Conservation (phyloP, 495 filamentous ascomycete species). For the Penicillium pancosmium region DNA sequence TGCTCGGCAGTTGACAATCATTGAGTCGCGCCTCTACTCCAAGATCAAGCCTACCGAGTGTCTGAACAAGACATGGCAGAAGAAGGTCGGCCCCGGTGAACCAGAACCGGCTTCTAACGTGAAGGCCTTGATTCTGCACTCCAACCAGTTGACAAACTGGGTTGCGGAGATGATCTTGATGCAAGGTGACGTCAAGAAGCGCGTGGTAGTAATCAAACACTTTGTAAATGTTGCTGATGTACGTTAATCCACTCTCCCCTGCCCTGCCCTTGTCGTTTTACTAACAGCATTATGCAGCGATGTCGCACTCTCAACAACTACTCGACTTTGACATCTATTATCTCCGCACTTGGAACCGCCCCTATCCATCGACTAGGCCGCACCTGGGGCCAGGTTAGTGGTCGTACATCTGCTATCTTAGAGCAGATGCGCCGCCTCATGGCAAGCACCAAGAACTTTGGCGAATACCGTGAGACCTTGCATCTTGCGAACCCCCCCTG, state of each 20-base stretch:
- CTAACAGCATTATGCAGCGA: slow-evolving; percentile 61
- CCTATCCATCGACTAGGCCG: slow-evolving; percentile 91
- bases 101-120: slow-evolving; percentile 92
- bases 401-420: slow-evolving; percentile 73
- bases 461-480: slow-evolving; percentile 89
- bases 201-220: slow-evolving; percentile 97
- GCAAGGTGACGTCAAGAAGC: slow-evolving; percentile 89
- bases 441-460: slow-evolving; percentile 98
- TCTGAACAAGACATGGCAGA: slow-evolving; percentile 97
- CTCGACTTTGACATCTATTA: slow-evolving; percentile 97
- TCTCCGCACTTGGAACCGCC: slow-evolving; percentile 90
- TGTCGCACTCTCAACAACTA: slow-evolving; percentile 94
- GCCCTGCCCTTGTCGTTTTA: not conserved
- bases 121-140: slow-evolving; percentile 93
- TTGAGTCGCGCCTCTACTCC: slow-evolving; percentile 90
- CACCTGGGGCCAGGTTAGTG: slow-evolving; percentile 93
- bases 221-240: slow-evolving; percentile 96
- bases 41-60: slow-evolving; percentile 96
- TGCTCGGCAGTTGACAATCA: slow-evolving; percentile 93
- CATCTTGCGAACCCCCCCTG: slow-evolving; percentile 94
- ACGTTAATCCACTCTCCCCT: slow-evolving; percentile 7
- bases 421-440: slow-evolving; percentile 93
- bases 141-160: slow-evolving; percentile 98
- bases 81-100: slow-evolving; percentile 80
- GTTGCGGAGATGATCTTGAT: slow-evolving; percentile 99